Percentiles rank a stretch among this genome's conserved stretches.
Evolutionary conservation across 1,284 basidiomycete genomes (phyloP).

Genomic region (Singerocomus inundabilis): DNA sequence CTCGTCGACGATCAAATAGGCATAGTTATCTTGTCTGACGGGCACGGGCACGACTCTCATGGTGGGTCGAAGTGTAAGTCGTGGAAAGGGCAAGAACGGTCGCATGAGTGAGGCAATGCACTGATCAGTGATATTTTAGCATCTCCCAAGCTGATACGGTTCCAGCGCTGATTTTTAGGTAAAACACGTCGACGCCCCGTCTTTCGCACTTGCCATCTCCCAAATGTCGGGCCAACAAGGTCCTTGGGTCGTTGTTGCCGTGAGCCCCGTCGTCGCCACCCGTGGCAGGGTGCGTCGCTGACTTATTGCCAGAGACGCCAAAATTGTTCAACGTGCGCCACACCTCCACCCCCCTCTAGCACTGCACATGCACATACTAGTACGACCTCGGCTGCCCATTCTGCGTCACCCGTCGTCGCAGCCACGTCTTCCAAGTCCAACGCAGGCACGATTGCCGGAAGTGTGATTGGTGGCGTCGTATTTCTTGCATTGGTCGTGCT

Average conservation of each 20-base stretch:
- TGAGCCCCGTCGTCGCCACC: neutral
- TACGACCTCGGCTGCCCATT: neutral
- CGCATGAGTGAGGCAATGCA: conserved; percentile 23
- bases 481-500: conserved; percentile 30
- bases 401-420: conserved; percentile 9
- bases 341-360: neutral
- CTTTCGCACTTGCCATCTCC: neutral
- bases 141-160: conserved; percentile 1
- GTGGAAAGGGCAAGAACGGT: conserved; percentile 27
- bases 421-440: conserved; percentile 9
- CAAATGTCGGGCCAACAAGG: conserved; percentile 2
- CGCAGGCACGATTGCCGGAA: conserved; percentile 43
- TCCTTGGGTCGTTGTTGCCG: neutral
- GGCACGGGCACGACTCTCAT: conserved; percentile 80
- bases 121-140: conserved; percentile 18
- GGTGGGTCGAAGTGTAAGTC: conserved; percentile 11
- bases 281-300: neutral
- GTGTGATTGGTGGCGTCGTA: conserved; percentile 40
- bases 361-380: neutral
- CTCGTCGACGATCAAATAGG: conserved; percentile 83
- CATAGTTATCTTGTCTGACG: conserved; percentile 84
- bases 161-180: conserved; percentile 10
- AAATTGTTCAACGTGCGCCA: neutral
- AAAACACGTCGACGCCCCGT: neutral
- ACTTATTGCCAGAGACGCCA: conserved; percentile 10